Evolutionary conservation across 2,329 filamentous ascomycete species (phyloP).

Genomic region (Fusarium begoniae): DNA sequence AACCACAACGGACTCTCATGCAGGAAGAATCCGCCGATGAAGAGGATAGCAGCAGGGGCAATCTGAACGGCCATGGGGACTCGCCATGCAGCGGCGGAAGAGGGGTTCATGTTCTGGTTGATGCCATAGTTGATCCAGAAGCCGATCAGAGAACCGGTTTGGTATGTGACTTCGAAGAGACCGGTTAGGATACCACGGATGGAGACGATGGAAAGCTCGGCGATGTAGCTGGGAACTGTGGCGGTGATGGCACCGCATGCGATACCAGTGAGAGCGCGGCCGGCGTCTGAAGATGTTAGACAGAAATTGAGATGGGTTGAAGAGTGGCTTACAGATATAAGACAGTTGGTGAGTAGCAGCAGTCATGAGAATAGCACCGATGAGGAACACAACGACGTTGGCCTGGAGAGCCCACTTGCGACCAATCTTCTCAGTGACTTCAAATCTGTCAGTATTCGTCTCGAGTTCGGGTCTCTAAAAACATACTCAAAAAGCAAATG

Average conservation of each 20-base stretch:
- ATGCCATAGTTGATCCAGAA: conserved; percentile 62
- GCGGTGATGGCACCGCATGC: conserved; percentile 66
- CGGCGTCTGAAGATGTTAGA: conserved; percentile 54
- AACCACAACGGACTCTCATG: conserved; percentile 55
- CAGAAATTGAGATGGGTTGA: fast-evolving
- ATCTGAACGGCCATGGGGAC: conserved; percentile 60
- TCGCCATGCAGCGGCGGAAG: conserved; percentile 53
- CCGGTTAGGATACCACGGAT: conserved; percentile 67
- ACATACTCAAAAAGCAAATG: conserved; percentile 53
- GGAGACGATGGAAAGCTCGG: conserved; percentile 67
- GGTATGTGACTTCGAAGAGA: conserved; percentile 62
- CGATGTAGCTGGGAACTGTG: conserved; percentile 70
- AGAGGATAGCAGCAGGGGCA: conserved; percentile 54
- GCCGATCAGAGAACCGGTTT: conserved; percentile 61
- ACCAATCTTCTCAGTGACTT: conserved; percentile 58
- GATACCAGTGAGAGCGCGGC: conserved; percentile 66
- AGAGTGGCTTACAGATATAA: conserved; percentile 50
- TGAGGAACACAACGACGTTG: conserved; percentile 54
- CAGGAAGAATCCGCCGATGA: conserved; percentile 56
- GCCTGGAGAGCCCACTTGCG: conserved; percentile 60
- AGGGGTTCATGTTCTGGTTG: conserved; percentile 50
- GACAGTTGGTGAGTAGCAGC: conserved; percentile 52
- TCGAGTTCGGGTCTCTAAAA: fast-evolving
- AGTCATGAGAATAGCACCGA: conserved; percentile 56
- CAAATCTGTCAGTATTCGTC: neutral